These are phyloP conservation scores for Rhytidiadelphus loreus DNA, from an alignment of 225 moss, liverwort and hornwort genomes.

Conservation along the genomic window DNA sequence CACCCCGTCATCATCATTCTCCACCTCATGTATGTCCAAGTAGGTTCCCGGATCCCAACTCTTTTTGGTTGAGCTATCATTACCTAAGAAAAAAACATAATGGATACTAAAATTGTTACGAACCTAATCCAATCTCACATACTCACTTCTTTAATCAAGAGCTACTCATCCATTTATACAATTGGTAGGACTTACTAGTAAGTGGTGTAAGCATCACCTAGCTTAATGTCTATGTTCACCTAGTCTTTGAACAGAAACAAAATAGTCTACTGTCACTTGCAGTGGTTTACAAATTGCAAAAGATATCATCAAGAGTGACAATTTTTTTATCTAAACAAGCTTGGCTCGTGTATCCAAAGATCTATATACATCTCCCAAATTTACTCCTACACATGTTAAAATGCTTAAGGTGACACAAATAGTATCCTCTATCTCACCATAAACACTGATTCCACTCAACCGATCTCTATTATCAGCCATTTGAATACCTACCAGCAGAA, in stretches of 20 bases:
- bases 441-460: not conserved
- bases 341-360: not conserved
- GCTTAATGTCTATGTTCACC: not conserved
- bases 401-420: not conserved
- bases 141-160: not conserved
- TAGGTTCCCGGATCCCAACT: conserved; percentile 8
- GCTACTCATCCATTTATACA: not conserved
- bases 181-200: not conserved
- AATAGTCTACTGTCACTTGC: not conserved
- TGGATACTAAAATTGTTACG: not conserved
- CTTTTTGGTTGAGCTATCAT: not conserved
- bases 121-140: not conserved
- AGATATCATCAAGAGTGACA: not conserved
- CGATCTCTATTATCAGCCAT: not conserved
- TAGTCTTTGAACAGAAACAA: not conserved
- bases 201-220: not conserved
- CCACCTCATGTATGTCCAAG: not conserved
- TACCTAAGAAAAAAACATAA: not conserved
- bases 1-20: not conserved
- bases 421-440: not conserved
- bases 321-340: not conserved
- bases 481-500: not conserved
- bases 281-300: not conserved
- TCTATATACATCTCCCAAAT: not conserved
- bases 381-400: not conserved